Base-by-base conservation (phyloP, 2,329 filamentous ascomycete genomes). In the Leptographium wingfieldii region DNA sequence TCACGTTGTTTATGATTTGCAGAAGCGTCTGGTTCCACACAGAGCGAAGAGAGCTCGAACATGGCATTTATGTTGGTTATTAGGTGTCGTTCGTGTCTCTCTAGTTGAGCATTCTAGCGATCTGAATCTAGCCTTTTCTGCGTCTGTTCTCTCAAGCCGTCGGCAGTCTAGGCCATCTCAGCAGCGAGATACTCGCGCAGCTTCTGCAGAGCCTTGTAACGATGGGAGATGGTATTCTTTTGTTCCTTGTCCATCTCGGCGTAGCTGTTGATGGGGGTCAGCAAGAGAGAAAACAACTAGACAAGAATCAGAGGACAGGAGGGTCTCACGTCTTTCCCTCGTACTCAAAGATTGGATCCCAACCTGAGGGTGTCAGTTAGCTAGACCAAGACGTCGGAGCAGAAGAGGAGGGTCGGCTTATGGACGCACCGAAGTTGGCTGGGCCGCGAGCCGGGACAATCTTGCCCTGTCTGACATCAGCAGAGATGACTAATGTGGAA, bases 301-400 rank as follows among this genome's bases (percentile, higher is more conserved):
- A 53, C 2, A 3, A 31, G 38, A 2, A 6, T 46, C 16, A 6
- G 22, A n/a, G 19, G 43, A 46, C 19, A 38, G 35, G 29, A 27
- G 27, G 25, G 35, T 73, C 80, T 69, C 71, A 83, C 76, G 94
- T 99, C 74, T 90, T 77, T 51, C 92, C 92, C 65, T 95, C 81
- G 66, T 95, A 92, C 74, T 99, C 94, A 68, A 99, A 99, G 65
- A 95, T 87, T 2, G 94, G 84, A 72, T 99, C 94, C 94, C 94
- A 99, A 54, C 92, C 92, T 95, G 56, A 33, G 55, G 22, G 48
- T 46, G 6, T 46, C 27, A n/a, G 46, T 35, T 57, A 31, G 29
- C 33, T 22, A 43, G 38, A 33, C 3, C 35, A 3, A 22, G 3
- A 16, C 11, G 27, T 3, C 11, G 9, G 16, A 22, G 14, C 29